Evolutionary conservation across 768 basidiomycete species (phyloP).

Genomic region (Panellus pusillus): DNA sequence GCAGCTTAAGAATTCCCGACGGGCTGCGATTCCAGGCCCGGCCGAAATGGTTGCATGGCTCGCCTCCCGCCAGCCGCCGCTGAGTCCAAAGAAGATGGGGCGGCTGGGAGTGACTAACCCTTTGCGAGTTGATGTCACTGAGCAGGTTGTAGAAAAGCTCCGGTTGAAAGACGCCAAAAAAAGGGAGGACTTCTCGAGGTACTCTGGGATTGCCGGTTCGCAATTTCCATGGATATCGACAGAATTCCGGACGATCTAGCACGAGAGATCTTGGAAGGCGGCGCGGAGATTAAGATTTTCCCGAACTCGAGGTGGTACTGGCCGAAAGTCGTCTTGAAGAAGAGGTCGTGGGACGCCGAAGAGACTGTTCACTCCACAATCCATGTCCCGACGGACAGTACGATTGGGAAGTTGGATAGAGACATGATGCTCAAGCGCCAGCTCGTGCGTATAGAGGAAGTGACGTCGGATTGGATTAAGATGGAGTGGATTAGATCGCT

Average conservation of each 20-base stretch:
- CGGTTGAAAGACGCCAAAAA: constrained; percentile 7
- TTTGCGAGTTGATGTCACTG: constrained; percentile 45
- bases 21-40: constrained; percentile 1
- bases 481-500: constrained; percentile 43
- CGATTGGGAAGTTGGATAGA: constrained; percentile 5
- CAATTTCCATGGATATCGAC: constrained; percentile 45
- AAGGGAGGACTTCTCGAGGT: constrained; percentile 31
- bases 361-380: constrained; percentile 6
- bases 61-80: constrained; percentile 56
- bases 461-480: constrained; percentile 42
- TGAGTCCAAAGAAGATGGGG: constrained; percentile 32
- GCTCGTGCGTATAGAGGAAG: background rate
- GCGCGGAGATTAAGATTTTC: constrained; percentile 32
- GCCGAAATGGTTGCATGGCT: constrained; percentile 54
- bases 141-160: constrained; percentile 12
- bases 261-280: constrained; percentile 25
- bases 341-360: background rate
- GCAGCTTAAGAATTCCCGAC: constrained; percentile 24
- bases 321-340: constrained; percentile 42
- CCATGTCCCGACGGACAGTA: background rate
- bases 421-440: constrained; percentile 1
- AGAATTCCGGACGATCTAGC: constrained; percentile 42
- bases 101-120: constrained; percentile 25
- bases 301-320: constrained; percentile 46
- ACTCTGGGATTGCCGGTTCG: constrained; percentile 69